phyloP scores from a whole-genome alignment of 768 basidiomycete species.

The Rhodotorula kratochvilovae region DNA sequence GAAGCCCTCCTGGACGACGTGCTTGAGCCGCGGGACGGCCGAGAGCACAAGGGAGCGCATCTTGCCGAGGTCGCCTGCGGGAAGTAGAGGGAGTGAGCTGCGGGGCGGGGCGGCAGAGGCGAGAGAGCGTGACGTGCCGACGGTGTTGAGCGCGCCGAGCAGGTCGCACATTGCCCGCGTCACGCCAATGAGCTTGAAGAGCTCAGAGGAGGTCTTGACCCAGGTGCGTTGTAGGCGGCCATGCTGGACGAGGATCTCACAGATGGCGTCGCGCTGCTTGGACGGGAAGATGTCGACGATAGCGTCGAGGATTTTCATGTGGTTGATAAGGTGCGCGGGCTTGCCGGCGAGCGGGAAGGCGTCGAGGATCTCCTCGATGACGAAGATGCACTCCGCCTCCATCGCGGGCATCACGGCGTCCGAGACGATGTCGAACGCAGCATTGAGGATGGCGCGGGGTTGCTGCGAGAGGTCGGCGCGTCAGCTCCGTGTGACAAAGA shows the following conservation, averaged over 20 bases:
- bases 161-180: slow-evolving; percentile 36
- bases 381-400: slow-evolving; percentile 44
- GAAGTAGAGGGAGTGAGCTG: too few relatives aligned
- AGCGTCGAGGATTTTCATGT: slow-evolving; percentile 41
- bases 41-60: slow-evolving; percentile 32
- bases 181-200: slow-evolving; percentile 40
- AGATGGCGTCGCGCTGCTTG: slow-evolving; percentile 32
- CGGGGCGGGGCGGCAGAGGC: too few relatives aligned
- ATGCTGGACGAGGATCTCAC: slow-evolving; percentile 40
- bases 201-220: slow-evolving; percentile 38
- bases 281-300: slow-evolving; percentile 37
- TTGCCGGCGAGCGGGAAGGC: slow-evolving; percentile 34
- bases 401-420: slow-evolving; percentile 43
- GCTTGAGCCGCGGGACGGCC: slow-evolving; percentile 24
- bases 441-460: slow-evolving; percentile 40
- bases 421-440: slow-evolving; percentile 46
- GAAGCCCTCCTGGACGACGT: slow-evolving; percentile 38
- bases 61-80: slow-evolving; percentile 31
- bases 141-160: slow-evolving; percentile 35
- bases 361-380: slow-evolving; percentile 36
- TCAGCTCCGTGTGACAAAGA: neutral
- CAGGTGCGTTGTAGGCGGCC: slow-evolving; percentile 28
- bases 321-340: slow-evolving; percentile 41
- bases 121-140: slow-evolving; percentile 30
- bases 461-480: slow-evolving; percentile 12